A percentile compares a stretch with the other conserved stretches of the same genome.
Conservation (phyloP, 345 rosid genomes). For the Linum trigynum region DNA sequence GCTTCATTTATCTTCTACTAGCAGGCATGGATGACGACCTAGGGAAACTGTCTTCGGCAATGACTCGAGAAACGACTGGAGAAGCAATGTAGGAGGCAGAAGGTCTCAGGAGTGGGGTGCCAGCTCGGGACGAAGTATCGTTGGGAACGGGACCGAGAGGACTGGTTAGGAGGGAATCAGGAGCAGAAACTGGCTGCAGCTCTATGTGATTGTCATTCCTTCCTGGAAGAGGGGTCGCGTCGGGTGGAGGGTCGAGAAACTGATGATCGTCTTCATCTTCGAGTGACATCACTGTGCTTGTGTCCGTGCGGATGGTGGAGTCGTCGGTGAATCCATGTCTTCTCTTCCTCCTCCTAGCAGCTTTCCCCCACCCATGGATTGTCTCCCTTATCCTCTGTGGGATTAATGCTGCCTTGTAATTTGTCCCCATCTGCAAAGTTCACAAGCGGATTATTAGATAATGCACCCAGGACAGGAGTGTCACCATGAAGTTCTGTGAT, state of each 20-base stretch:
- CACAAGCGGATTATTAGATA: too few species aligned
- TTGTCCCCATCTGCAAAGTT: slow-evolving; percentile 66
- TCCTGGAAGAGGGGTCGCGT: slow-evolving; percentile 11
- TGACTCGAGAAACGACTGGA: slow-evolving; percentile 11
- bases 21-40: slow-evolving; percentile 57
- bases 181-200: slow-evolving; percentile 28
- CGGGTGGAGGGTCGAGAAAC: slow-evolving; percentile 38
- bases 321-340: slow-evolving; percentile 51
- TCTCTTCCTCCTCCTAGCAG: slow-evolving; percentile 65
- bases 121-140: slow-evolving; percentile 43
- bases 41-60: slow-evolving; percentile 21
- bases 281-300: slow-evolving; percentile 66
- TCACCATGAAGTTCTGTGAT: not conserved
- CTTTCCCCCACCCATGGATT: slow-evolving; percentile 86
- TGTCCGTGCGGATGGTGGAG: slow-evolving; percentile 66
- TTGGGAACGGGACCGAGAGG: slow-evolving; percentile 29
- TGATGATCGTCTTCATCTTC: slow-evolving; percentile 59
- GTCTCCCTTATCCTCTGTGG: slow-evolving; percentile 82
- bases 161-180: not conserved
- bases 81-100: slow-evolving; percentile 45
- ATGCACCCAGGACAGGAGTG: too few species aligned
- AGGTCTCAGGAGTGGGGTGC: slow-evolving; percentile 51
- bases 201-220: slow-evolving; percentile 29
- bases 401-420: slow-evolving; percentile 65
- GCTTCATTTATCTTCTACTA: slow-evolving; percentile 32